Percentiles rank a stretch among this genome's conserved stretches.
Evolutionary conservation across 2,329 filamentous ascomycete genomes (phyloP).

Genomic region (Alternaria arbusti): DNA sequence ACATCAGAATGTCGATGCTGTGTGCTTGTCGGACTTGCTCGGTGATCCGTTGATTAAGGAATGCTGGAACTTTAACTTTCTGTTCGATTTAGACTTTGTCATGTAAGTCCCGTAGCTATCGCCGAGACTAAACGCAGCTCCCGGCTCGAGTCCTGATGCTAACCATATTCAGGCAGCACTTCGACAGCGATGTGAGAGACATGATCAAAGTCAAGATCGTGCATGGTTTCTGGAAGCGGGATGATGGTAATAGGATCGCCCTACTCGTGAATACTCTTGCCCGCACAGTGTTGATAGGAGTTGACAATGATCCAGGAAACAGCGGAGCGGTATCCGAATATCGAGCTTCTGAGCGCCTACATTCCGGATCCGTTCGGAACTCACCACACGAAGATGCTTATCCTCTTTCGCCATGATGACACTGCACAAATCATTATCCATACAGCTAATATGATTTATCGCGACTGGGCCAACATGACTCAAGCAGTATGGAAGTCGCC

Average conservation of each 20-base stretch:
- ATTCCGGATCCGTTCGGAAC: conserved; percentile 88
- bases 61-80: conserved; percentile 73
- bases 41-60: conserved; percentile 76
- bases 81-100: conserved; percentile 68
- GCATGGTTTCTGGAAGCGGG: conserved; percentile 71
- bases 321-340: conserved; percentile 68
- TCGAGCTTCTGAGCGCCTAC: conserved; percentile 74
- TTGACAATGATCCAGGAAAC: conserved; percentile 58
- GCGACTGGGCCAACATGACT: conserved; percentile 88
- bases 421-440: conserved; percentile 81
- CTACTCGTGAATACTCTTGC: conserved; percentile 60
- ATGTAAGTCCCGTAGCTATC: conserved; percentile 51
- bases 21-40: conserved; percentile 71
- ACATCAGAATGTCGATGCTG: conserved; percentile 67
- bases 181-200: conserved; percentile 62
- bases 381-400: conserved; percentile 84
- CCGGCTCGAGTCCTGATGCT: background rate
- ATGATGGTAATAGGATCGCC: conserved; percentile 64
- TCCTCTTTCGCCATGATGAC: conserved; percentile 79
- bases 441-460: conserved; percentile 88
- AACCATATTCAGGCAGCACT: conserved; percentile 48
- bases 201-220: conserved; percentile 64
- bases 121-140: background rate
- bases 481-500: conserved; percentile 84
- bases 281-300: background rate